A percentile compares a stretch with the other conserved stretches of the same genome.
Conservation (phyloP, 1,284 basidiomycete species). For the Papiliotrema nemorosa region DNA sequence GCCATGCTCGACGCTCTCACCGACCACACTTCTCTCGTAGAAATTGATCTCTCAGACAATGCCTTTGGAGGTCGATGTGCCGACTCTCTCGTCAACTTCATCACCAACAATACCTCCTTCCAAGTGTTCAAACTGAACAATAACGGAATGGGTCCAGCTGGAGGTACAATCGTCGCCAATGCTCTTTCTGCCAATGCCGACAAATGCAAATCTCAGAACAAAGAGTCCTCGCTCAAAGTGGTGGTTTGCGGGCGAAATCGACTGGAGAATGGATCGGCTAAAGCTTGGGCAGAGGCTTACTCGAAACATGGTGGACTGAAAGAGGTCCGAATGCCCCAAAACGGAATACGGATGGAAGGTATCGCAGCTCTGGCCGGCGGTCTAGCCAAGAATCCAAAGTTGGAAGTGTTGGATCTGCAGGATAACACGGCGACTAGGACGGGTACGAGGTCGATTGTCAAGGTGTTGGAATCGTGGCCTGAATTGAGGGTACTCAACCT, state of each 20-base stretch:
- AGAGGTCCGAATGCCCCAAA: constrained; percentile 92
- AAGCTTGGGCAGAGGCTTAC: constrained; percentile 82
- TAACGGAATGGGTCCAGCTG: constrained; percentile 93
- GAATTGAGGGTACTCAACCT: constrained; percentile 74
- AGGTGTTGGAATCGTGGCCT: constrained; percentile 67
- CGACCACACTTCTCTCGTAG: constrained; percentile 72
- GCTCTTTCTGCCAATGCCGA: constrained; percentile 77
- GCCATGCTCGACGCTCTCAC: constrained; percentile 85
- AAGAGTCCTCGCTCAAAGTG: constrained; percentile 65
- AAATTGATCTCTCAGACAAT: constrained; percentile 91
- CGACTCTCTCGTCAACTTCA: constrained; percentile 88
- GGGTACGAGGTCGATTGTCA: constrained; percentile 71
- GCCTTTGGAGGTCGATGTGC: constrained; percentile 95
- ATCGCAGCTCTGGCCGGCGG: constrained; percentile 78
- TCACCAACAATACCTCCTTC: constrained; percentile 72
- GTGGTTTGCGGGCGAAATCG: constrained; percentile 94
- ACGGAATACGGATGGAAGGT: constrained; percentile 93
- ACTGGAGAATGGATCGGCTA: constrained; percentile 84
- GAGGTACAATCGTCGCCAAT: constrained; percentile 78
- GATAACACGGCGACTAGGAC: constrained; percentile 87
- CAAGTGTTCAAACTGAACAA: constrained; percentile 89
- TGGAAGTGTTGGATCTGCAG: constrained; percentile 84
- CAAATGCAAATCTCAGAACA: constrained; percentile 63
- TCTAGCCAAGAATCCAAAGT: constrained; percentile 62
- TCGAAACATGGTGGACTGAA: constrained; percentile 69